Conservation (phyloP, 331 rosid genomes). For the Malus hybrid region DNA sequence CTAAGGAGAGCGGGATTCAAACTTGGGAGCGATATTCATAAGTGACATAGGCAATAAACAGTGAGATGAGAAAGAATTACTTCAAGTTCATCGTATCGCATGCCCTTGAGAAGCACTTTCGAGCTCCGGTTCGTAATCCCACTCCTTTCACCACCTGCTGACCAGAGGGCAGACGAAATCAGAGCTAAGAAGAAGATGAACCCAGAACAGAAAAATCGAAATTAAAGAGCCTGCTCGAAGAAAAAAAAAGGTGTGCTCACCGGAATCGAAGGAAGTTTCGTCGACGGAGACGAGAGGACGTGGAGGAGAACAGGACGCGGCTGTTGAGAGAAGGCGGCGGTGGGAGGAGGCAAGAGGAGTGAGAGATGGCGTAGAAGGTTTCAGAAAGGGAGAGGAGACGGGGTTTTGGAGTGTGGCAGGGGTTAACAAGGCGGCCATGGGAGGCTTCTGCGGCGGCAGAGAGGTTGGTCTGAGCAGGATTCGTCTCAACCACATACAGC, state of each 20-base stretch:
- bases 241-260: slow-evolving; percentile 12
- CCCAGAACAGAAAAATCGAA: background rate
- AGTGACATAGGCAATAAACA: no score
- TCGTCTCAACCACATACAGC: slow-evolving; percentile 41
- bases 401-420: slow-evolving; percentile 15
- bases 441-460: slow-evolving; percentile 15
- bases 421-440: slow-evolving; percentile 3
- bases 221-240: background rate
- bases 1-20: no score
- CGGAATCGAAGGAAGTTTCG: slow-evolving; percentile 20
- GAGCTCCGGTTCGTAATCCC: slow-evolving; percentile 20
- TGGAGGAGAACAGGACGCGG: slow-evolving; percentile 20
- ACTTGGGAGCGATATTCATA: no score
- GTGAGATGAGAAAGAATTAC: slow-evolving; percentile 20
- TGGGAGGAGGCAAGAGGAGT: slow-evolving; percentile 19
- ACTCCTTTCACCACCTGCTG: slow-evolving; percentile 16
- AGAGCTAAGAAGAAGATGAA: background rate
- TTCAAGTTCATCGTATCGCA: slow-evolving; percentile 66
- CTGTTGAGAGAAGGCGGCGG: slow-evolving; percentile 34
- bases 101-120: slow-evolving; percentile 70
- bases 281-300: slow-evolving; percentile 20
- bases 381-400: slow-evolving; percentile 17
- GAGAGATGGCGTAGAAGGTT: slow-evolving; percentile 14
- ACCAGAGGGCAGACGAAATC: background rate
- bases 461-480: slow-evolving; percentile 20